Evolutionary conservation across 495 filamentous ascomycete species (phyloP).

Genomic region (Penicillium desertorum): DNA sequence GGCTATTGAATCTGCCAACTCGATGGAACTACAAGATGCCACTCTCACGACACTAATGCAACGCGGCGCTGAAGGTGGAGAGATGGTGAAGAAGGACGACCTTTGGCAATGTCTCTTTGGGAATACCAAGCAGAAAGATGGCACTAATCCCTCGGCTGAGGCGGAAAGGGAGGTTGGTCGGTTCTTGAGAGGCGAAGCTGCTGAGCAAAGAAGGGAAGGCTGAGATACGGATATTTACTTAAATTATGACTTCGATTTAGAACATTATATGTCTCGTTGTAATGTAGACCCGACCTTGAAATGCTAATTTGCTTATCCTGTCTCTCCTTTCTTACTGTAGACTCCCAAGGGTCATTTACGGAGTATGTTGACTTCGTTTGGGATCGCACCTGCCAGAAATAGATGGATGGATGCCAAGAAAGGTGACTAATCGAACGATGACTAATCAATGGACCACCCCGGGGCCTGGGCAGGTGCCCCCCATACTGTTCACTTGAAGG

Average conservation of each 20-base stretch:
- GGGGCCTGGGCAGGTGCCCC: slow-evolving; percentile 18
- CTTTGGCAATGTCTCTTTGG: slow-evolving; percentile 90
- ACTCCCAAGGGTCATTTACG: not conserved
- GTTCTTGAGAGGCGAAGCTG: slow-evolving; percentile 50
- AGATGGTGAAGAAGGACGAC: slow-evolving; percentile 75
- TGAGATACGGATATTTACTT: not conserved
- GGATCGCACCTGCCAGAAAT: not conserved
- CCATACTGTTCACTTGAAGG: slow-evolving; percentile 9
- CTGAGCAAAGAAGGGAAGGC: slow-evolving; percentile 37
- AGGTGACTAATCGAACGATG: not conserved
- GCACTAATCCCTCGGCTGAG: slow-evolving; percentile 19
- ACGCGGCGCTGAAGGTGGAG: slow-evolving; percentile 69
- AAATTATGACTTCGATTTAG: not conserved
- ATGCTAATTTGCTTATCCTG: not conserved
- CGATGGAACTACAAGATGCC: slow-evolving; percentile 72
- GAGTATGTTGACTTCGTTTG: not conserved
- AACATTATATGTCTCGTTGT: not conserved
- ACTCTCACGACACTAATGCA: slow-evolving; percentile 65
- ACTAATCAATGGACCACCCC: slow-evolving; percentile 16
- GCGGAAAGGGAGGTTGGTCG: slow-evolving; percentile 44
- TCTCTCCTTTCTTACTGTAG: not conserved
- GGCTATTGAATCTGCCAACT: slow-evolving; percentile 76
- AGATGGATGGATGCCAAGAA: not conserved
- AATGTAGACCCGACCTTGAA: not conserved
- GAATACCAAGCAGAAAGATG: slow-evolving; percentile 28